Evolutionary conservation across 176 grass and related monocot species (phyloP).

Genomic region (Carex pumila): DNA sequence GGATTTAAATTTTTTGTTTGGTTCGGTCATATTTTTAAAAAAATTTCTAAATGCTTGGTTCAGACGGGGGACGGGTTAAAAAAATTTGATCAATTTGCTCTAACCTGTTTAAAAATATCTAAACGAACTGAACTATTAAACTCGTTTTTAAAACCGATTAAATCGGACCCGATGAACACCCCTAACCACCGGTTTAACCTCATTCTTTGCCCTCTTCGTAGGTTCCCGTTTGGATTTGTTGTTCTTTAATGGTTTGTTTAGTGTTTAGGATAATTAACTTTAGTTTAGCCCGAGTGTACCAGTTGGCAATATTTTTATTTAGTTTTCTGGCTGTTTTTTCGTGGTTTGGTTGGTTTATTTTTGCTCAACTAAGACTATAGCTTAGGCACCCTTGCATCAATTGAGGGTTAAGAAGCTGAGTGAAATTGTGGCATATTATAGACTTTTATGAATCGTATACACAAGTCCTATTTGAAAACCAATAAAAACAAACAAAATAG

Average conservation of each 20-base stretch:
- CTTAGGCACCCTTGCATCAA: neutral
- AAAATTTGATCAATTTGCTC: too few relatives aligned
- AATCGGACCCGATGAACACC: too few relatives aligned
- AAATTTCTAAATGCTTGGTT: too few relatives aligned
- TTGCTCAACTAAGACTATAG: neutral
- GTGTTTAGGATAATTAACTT: neutral
- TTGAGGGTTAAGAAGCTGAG: neutral
- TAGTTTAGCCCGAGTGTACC: neutral
- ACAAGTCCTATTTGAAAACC: neutral
- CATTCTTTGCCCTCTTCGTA: neutral
- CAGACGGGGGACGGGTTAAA: too few relatives aligned
- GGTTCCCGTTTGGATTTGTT: neutral
- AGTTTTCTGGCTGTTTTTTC: neutral
- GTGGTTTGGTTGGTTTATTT: neutral
- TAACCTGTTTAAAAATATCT: too few relatives aligned
- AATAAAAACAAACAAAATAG: neutral
- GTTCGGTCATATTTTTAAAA: too few relatives aligned
- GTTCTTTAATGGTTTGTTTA: neutral
- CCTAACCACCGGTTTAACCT: neutral
- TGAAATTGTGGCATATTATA: neutral
- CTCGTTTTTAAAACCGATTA: too few relatives aligned
- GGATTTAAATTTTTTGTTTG: too few relatives aligned
- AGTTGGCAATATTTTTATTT: neutral
- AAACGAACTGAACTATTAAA: too few relatives aligned
- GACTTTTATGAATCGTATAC: neutral